Evolutionary conservation across 2,329 filamentous ascomycete genomes (phyloP).

Genomic region (Nemania sp.): DNA sequence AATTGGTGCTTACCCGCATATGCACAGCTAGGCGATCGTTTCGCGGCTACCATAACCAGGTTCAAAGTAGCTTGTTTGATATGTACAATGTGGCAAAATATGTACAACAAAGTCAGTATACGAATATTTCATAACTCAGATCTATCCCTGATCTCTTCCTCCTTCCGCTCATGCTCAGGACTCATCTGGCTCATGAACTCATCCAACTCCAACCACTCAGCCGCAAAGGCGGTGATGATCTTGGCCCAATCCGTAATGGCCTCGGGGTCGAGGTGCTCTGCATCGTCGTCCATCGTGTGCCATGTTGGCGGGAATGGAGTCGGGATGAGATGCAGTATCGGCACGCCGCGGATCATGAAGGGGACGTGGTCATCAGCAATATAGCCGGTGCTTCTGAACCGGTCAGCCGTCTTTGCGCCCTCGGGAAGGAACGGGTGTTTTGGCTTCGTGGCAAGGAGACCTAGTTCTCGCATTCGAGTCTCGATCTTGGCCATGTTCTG

Average conservation of each 20-base stretch:
- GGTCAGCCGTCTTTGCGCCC: slow-evolving; percentile 52
- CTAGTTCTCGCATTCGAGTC: slow-evolving; percentile 68
- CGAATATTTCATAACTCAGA: slow-evolving; percentile 23
- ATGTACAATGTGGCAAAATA: neutral
- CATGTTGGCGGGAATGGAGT: slow-evolving; percentile 80
- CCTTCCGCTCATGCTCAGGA: slow-evolving; percentile 17
- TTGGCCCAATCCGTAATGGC: slow-evolving; percentile 87
- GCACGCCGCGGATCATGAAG: slow-evolving; percentile 83
- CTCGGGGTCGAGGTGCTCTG: slow-evolving; percentile 76
- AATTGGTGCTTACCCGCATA: too few species aligned
- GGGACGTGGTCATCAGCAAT: slow-evolving; percentile 90
- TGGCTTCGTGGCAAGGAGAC: slow-evolving; percentile 55
- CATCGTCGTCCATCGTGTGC: slow-evolving; percentile 85
- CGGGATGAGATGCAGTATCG: slow-evolving; percentile 88
- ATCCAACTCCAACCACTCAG: slow-evolving; percentile 87
- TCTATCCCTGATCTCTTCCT: slow-evolving; percentile 24
- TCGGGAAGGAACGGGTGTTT: slow-evolving; percentile 68
- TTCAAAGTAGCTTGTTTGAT: too few species aligned
- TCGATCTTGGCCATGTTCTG: slow-evolving; percentile 74
- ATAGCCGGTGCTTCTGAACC: slow-evolving; percentile 51
- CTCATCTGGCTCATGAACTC: slow-evolving; percentile 28
- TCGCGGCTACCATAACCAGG: too few species aligned
- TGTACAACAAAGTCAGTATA: neutral
- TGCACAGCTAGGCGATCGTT: too few species aligned
- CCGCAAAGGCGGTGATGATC: slow-evolving; percentile 80